A percentile compares a stretch with the other conserved stretches of the same genome.
Conservation (phyloP, 441 rosid genomes). For the Metrosideros polymorpha region DNA sequence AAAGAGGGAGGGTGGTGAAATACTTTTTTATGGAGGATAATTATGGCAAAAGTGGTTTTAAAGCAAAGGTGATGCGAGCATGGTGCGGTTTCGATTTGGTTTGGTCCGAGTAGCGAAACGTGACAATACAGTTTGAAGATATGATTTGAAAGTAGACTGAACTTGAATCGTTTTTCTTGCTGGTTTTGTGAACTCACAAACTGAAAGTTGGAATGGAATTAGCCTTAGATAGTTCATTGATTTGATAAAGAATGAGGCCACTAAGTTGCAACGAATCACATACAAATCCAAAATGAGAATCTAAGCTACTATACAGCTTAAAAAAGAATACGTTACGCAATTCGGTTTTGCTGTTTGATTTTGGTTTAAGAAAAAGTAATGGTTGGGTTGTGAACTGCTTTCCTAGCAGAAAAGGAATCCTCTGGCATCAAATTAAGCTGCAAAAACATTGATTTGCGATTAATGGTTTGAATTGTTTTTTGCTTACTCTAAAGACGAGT, state of each 20-base stretch:
- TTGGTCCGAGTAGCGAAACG: background rate
- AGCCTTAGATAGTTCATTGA: background rate
- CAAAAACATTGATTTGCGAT: background rate
- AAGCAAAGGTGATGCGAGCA: background rate
- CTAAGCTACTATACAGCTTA: background rate
- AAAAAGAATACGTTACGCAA: background rate
- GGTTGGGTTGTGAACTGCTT: background rate
- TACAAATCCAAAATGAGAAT: background rate
- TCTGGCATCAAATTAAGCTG: background rate
- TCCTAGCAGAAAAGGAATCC: background rate
- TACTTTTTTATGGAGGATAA: background rate
- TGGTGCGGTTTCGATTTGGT: background rate
- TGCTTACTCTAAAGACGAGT: background rate
- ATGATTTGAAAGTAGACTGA: background rate
- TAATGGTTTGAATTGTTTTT: background rate
- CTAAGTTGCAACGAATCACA: background rate
- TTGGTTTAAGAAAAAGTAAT: background rate
- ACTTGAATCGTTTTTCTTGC: background rate
- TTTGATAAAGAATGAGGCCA: background rate
- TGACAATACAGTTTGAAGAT: background rate
- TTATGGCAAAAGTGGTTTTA: background rate
- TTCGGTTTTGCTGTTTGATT: background rate
- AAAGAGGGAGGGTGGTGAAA: background rate
- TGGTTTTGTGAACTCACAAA: background rate
- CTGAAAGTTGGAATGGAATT: background rate